Conservation (phyloP, 2,329 filamentous ascomycete genomes). For the Colletotrichum sp. region DNA sequence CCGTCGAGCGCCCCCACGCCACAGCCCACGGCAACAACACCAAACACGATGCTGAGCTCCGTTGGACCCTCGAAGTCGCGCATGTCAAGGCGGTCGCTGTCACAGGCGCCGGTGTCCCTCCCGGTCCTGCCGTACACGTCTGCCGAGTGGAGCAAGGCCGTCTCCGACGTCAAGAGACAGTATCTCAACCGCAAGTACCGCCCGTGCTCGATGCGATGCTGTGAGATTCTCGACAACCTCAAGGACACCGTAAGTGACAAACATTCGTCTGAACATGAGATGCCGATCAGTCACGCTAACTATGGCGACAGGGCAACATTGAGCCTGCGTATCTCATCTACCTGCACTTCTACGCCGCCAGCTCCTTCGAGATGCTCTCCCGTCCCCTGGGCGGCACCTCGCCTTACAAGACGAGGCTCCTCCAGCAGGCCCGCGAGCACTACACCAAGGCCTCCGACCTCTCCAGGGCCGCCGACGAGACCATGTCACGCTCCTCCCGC, state of each 20-base stretch:
- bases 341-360: slow-evolving; percentile 66
- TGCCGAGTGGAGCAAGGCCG: slow-evolving; percentile 55
- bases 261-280: neutral
- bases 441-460: slow-evolving; percentile 55
- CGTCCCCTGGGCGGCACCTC: slow-evolving; percentile 51
- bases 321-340: slow-evolving; percentile 63
- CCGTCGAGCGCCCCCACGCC: neutral
- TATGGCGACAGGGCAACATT: slow-evolving; percentile 36
- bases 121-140: slow-evolving; percentile 46
- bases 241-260: slow-evolving; percentile 45
- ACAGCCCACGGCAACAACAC: slow-evolving; percentile 25
- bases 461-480: slow-evolving; percentile 52
- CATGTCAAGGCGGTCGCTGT: slow-evolving; percentile 24
- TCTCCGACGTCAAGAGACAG: slow-evolving; percentile 59
- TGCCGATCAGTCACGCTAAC: slow-evolving; percentile 17
- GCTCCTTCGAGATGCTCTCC: slow-evolving; percentile 63
- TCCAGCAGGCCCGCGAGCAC: slow-evolving; percentile 57
- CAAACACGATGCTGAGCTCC: slow-evolving; percentile 28
- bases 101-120: slow-evolving; percentile 27
- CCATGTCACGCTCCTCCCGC: slow-evolving; percentile 41
- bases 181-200: slow-evolving; percentile 57
- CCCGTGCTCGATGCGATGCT: slow-evolving; percentile 57
- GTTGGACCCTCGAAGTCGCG: slow-evolving; percentile 24
- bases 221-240: slow-evolving; percentile 55
- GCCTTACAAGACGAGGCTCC: slow-evolving; percentile 49